Percentiles rank a stretch among this genome's conserved stretches.
phyloP scores from a whole-genome alignment of 345 rosid genomes.

The Camelina laxa region DNA sequence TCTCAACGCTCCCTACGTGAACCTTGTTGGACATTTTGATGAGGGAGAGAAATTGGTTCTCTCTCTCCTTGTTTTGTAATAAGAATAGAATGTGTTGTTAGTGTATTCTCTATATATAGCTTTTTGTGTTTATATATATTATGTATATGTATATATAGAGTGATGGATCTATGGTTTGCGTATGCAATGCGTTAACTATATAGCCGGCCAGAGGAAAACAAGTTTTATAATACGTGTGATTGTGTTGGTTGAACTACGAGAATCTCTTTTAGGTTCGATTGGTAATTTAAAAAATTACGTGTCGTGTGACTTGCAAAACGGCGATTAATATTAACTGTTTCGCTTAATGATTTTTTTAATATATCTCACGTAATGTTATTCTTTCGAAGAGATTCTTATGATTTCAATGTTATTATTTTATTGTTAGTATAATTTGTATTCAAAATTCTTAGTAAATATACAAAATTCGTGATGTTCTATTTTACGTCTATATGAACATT shows the following conservation, averaged over 20 bases:
- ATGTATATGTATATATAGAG: not conserved
- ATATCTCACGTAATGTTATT: too few relatives aligned
- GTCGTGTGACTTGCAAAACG: conserved; percentile 4
- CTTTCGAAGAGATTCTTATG: too few relatives aligned
- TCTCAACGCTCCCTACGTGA: conserved; percentile 36
- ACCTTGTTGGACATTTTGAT: conserved; percentile 42
- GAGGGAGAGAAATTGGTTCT: conserved; percentile 24
- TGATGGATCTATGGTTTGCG: conserved; percentile 30
- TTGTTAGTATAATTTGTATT: too few relatives aligned
- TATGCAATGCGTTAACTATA: conserved; percentile 1
- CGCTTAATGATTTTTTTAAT: not conserved
- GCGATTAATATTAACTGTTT: not conserved
- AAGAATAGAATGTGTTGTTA: conserved; percentile 18
- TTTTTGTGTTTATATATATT: conserved; percentile 7
- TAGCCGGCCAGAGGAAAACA: conserved; percentile 18
- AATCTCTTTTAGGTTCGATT: conserved; percentile 17
- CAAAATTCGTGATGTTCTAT: not conserved
- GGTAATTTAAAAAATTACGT: not conserved
- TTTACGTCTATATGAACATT: conserved; percentile 6
- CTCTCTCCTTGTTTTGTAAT: not conserved
- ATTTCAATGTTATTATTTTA: too few relatives aligned
- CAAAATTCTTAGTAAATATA: not conserved
- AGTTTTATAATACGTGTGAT: conserved; percentile 23
- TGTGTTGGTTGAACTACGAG: conserved; percentile 39
- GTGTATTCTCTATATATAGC: conserved; percentile 33